Percentiles rank a stretch among this genome's conserved stretches.
Evolutionary conservation across 2,329 filamentous ascomycete genomes (phyloP).

Genomic region (Fusarium brevicatenulatum): DNA sequence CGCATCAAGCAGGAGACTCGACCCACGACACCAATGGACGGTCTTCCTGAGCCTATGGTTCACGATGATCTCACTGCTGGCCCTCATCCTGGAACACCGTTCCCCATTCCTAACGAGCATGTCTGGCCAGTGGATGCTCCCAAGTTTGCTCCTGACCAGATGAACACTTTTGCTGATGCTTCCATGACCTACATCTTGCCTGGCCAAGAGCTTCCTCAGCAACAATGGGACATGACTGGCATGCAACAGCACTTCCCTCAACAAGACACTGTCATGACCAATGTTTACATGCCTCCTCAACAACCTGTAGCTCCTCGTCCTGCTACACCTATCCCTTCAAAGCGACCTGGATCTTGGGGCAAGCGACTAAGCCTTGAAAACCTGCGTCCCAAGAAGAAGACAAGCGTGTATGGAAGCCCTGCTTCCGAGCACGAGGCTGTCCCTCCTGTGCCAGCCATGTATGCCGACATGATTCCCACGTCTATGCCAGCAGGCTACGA

Average conservation of each 20-base stretch:
- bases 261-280: conserved; percentile 44
- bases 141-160: conserved; percentile 53
- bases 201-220: conserved; percentile 43
- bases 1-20: conserved; percentile 51
- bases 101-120: conserved; percentile 52
- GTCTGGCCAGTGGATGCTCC: conserved; percentile 53
- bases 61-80: conserved; percentile 48
- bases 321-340: conserved; percentile 52
- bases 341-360: conserved; percentile 53
- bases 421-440: conserved; percentile 42
- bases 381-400: conserved; percentile 51
- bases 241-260: conserved; percentile 45
- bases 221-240: conserved; percentile 42
- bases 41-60: conserved; percentile 47
- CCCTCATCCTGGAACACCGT: conserved; percentile 55
- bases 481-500: conserved; percentile 44
- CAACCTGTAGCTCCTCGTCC: conserved; percentile 47
- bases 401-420: conserved; percentile 46
- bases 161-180: conserved; percentile 47
- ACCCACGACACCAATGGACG: conserved; percentile 49
- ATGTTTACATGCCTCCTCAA: conserved; percentile 40
- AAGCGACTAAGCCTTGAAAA: conserved; percentile 52
- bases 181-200: conserved; percentile 47
- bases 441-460: conserved; percentile 45
- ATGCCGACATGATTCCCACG: conserved; percentile 44